These are phyloP conservation scores for Chlorella sp. DNA, from an alignment of 139 green algal species.

Conservation along the genomic window DNA sequence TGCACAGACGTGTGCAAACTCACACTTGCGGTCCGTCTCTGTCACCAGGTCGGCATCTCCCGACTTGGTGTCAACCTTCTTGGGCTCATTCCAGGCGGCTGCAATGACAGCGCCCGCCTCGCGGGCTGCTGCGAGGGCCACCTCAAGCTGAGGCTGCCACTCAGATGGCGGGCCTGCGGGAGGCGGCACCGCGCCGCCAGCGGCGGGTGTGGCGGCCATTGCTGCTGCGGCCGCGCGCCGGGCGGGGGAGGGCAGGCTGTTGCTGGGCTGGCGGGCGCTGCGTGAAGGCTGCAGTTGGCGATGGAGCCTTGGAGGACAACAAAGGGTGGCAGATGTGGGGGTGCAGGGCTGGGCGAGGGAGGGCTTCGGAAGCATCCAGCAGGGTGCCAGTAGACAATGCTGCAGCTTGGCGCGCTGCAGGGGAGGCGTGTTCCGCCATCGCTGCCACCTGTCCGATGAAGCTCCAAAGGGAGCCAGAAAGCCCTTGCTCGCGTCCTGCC, in stretches of 20 bases:
- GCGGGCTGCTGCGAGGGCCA: constrained; percentile 44
- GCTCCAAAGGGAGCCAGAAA: too few species aligned
- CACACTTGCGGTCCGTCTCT: constrained; percentile 90
- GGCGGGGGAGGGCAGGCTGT: too few species aligned
- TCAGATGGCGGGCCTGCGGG: neutral
- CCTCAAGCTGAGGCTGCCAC: constrained; percentile 31
- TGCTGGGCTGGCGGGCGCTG: neutral
- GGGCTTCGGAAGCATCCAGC: neutral
- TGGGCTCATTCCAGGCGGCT: constrained; percentile 46
- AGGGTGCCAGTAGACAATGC: neutral
- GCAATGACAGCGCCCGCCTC: constrained; percentile 54
- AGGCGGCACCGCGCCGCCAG: neutral
- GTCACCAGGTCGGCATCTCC: constrained; percentile 92
- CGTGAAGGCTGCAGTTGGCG: neutral
- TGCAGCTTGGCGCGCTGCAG: neutral
- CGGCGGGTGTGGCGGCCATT: neutral
- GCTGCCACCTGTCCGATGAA: too few species aligned
- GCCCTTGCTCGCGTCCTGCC: too few species aligned
- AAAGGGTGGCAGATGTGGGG: too few species aligned
- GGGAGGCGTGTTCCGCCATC: neutral
- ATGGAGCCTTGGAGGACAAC: neutral
- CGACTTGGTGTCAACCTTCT: constrained; percentile 58
- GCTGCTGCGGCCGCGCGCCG: neutral
- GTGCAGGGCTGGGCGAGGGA: neutral
- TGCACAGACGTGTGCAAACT: too few species aligned